phyloP scores from a whole-genome alignment of 1,284 basidiomycete genomes.

The Cystobasidium slooffiae region DNA sequence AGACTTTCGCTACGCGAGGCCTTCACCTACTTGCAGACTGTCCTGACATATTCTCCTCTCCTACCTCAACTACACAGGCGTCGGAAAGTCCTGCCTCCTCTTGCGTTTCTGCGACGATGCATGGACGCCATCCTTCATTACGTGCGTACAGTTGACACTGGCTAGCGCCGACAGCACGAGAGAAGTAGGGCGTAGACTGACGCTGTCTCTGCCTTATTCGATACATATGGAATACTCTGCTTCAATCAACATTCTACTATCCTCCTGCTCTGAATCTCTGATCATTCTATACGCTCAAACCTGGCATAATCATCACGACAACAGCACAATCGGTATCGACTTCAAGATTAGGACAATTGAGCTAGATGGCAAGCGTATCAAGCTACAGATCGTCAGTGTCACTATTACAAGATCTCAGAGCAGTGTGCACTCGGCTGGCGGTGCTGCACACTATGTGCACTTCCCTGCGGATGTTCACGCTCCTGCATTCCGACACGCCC shows the following conservation, averaged over 20 bases:
- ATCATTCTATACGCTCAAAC: not conserved
- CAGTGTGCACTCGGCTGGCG: not conserved
- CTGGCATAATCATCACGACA: not conserved
- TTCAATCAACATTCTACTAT: too few species aligned
- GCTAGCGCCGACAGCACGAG: not conserved
- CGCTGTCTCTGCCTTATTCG: not conserved
- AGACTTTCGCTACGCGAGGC: not conserved
- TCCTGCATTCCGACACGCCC: not conserved
- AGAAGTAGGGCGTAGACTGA: not conserved
- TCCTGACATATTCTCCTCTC: not conserved
- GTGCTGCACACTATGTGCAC: constrained; percentile 6
- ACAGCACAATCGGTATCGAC: constrained; percentile 65
- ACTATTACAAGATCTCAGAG: not conserved
- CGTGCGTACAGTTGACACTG: constrained; percentile 56
- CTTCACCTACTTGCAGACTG: not conserved
- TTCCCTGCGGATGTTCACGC: not conserved
- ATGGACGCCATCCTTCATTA: constrained; percentile 99
- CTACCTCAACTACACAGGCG: constrained; percentile 52
- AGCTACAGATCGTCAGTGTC: constrained; percentile 83
- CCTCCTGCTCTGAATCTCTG: not conserved
- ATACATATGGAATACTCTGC: not conserved
- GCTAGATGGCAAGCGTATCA: constrained; percentile 92
- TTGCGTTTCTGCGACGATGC: constrained; percentile 99
- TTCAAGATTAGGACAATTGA: constrained; percentile 98
- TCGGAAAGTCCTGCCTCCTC: constrained; percentile 97